Evolutionary conservation across 179 eudicot genomes (phyloP).

Genomic region (Beta corolliflora): DNA sequence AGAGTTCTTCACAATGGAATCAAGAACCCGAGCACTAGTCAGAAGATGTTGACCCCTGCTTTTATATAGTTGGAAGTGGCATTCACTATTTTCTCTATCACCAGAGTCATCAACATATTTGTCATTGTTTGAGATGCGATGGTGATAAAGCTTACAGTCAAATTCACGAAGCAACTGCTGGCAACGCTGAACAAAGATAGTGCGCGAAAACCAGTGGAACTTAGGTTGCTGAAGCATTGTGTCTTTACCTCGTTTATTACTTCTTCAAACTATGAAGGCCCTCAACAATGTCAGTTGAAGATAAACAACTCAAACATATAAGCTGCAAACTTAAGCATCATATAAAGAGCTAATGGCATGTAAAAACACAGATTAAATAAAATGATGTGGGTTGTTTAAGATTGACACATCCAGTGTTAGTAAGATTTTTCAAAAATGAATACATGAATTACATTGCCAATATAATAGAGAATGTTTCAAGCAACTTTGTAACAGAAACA

Average conservation of each 20-base stretch:
- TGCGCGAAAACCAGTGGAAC: slow-evolving; percentile 15
- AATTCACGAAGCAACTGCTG: slow-evolving; percentile 27
- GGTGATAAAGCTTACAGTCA: slow-evolving; percentile 30
- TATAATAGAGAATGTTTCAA: not conserved
- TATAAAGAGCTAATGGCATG: not conserved
- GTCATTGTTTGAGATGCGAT: slow-evolving; percentile 23
- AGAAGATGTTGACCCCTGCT: slow-evolving; percentile 89
- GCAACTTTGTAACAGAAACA: not conserved
- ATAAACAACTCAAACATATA: not conserved
- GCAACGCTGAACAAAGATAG: slow-evolving; percentile 22
- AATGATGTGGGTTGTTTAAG: not conserved
- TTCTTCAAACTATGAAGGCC: too few relatives aligned
- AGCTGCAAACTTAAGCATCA: not conserved
- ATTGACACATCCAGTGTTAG: not conserved
- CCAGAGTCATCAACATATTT: slow-evolving; percentile 26
- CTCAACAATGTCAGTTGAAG: not conserved
- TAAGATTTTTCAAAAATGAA: not conserved
- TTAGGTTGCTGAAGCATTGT: slow-evolving; percentile 31
- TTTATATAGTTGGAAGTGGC: slow-evolving; percentile 53
- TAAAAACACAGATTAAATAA: not conserved
- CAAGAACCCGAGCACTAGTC: slow-evolving; percentile 66
- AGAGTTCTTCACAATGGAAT: slow-evolving; percentile 68
- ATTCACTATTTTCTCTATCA: slow-evolving; percentile 38
- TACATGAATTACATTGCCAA: too few relatives aligned
- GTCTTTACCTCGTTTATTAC: slow-evolving; percentile 14